Evolutionary conservation across 2,329 filamentous ascomycete genomes (phyloP), one percentile per base, ranked within the genome.

Genomic region (Nigrograna mackinnonii): DNA sequence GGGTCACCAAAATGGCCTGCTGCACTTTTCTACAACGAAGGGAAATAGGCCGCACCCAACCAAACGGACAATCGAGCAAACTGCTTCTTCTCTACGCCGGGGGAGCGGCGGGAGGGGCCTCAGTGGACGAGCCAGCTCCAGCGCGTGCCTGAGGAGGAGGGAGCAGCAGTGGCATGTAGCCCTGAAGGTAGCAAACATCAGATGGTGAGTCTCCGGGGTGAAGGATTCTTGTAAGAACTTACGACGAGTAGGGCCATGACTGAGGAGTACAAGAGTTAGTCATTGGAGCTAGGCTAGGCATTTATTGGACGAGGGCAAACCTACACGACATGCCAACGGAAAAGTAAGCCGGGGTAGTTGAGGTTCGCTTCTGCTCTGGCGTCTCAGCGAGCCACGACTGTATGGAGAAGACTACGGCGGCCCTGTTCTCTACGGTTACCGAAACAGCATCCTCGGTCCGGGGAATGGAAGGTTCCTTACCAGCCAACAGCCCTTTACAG

Each of bases 311-410:
- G 36, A n/a, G 24, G 4, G 19, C 14, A 12, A 37, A 79, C 84
- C 59, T 76, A 90, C 87, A 61, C 16, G 88, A 83, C 87, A 95
- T 94, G 68, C 84, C 79, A 42, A 94, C 83, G 42, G 84, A 84
- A 70, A 94, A 85, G 65, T 83, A 84, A 39, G 77, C 81, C 2
- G 91, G 90, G 4, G 89, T 91, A 34, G 77, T 73, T 19, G 82
- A 72, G 45, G 72, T 84, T 67, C 82, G 85, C 70, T 77, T 80
- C 43, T 82, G 69, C 45, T 86, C 83, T 57, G 84, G 79, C 58
- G 84, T 86, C 77, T 91, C 87, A 51, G 84, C 84, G 35, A 91
- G 79, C 87, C 87, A 92, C 66, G 76, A 84, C 74, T 91, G 85
- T 41, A 90, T 68, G 52, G 86, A 81, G 67, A 89, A 85, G 46